phyloP scores from a whole-genome alignment of 371 early-diverging fungal genomes.

The Apophysomyces elegans region DNA sequence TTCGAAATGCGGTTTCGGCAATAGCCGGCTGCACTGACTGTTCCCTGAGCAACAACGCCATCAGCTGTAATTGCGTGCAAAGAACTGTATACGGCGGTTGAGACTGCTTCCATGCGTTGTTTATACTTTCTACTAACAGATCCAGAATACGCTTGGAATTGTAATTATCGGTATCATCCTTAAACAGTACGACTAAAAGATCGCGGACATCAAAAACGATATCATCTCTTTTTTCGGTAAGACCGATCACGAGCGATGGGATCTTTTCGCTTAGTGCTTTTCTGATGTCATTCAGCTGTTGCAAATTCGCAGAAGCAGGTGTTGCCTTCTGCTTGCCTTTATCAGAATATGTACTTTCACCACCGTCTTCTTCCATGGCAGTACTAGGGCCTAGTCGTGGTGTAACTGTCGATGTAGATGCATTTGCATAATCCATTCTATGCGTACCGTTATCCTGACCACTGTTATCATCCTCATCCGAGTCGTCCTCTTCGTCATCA shows the following conservation, averaged over 20 bases:
- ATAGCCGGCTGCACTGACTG: conserved; percentile 53
- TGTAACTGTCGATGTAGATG: background rate
- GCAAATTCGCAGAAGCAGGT: conserved; percentile 26
- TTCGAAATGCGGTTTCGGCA: conserved; percentile 40
- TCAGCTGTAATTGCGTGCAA: conserved; percentile 59
- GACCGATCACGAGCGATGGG: conserved; percentile 53
- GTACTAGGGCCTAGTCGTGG: background rate
- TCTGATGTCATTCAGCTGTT: conserved; percentile 56
- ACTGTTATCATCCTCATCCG: conserved; percentile 9
- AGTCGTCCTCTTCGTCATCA: conserved; percentile 8
- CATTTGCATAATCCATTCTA: background rate
- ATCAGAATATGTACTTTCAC: conserved; percentile 29
- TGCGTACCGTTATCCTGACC: conserved; percentile 8
- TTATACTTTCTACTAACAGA: conserved; percentile 29
- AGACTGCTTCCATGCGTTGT: conserved; percentile 28
- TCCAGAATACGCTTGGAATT: conserved; percentile 50
- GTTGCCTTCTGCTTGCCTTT: conserved; percentile 48
- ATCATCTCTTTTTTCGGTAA: conserved; percentile 71
- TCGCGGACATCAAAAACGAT: conserved; percentile 75
- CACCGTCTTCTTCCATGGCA: conserved; percentile 24
- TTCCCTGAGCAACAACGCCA: conserved; percentile 71
- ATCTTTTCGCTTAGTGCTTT: conserved; percentile 53
- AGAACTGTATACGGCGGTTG: conserved; percentile 30
- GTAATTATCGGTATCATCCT: conserved; percentile 52
- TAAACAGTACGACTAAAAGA: conserved; percentile 56